A percentile compares a stretch with the other conserved stretches of the same genome.
These are phyloP conservation scores for Colletotrichum tropicale DNA, from an alignment of 2,329 filamentous ascomycete genomes.

Conservation along the genomic window DNA sequence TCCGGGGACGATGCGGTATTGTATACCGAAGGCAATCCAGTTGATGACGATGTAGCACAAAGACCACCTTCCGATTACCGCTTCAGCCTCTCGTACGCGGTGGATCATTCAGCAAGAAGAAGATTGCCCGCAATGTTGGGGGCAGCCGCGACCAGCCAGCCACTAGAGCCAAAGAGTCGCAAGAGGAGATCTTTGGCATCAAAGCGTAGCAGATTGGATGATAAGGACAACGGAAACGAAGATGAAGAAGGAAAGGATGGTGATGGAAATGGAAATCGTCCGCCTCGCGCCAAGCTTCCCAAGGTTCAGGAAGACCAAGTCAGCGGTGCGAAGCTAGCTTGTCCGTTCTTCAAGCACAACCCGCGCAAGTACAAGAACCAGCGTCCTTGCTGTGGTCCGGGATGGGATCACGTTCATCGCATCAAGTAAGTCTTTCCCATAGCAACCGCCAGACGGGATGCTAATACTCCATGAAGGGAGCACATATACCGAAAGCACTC, in stretches of 20 bases:
- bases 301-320: not conserved
- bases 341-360: slow-evolving; percentile 45
- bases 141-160: too few species aligned
- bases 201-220: not conserved
- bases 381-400: slow-evolving; percentile 38
- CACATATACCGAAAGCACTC: slow-evolving; percentile 43
- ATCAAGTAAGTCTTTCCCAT: slow-evolving; percentile 35
- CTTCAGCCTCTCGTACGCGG: too few species aligned
- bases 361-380: slow-evolving; percentile 35
- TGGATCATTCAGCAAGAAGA: too few species aligned
- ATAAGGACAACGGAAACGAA: not conserved
- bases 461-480: slow-evolving; percentile 26
- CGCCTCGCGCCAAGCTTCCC: not conserved
- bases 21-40: too few species aligned
- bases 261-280: not conserved
- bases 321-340: slow-evolving; percentile 30
- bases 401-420: slow-evolving; percentile 41
- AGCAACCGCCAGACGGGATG: fast-evolving
- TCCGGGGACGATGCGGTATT: too few species aligned
- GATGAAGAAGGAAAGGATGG: not conserved
- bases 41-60: too few species aligned
- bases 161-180: not conserved
- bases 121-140: too few species aligned
- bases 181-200: not conserved
- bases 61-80: too few species aligned